Evolutionary conservation across 176 grass and related monocot genomes (phyloP), one percentile per base, ranked within the genome.

Genomic region (Raddia guianensis): DNA sequence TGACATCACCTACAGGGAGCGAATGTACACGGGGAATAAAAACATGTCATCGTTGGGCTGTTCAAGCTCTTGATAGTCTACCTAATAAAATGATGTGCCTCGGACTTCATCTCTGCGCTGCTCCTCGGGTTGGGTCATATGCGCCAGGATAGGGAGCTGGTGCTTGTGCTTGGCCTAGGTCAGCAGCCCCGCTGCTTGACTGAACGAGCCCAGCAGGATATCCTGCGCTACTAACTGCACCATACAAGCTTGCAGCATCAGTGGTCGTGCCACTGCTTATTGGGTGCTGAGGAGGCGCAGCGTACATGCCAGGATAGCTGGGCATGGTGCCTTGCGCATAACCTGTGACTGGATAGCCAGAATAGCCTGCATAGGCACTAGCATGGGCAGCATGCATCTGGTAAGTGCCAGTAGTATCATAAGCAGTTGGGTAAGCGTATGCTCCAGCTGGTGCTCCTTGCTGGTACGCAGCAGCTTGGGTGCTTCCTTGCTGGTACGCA

Each of bases 261-360:
- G 82, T 55, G 46, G 78, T 35, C 66, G 51, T 49, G 48, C 49
- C 47, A 14, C 69, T 80, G 7, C 46, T 52, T 27, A 54, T 33
- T 49, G 80, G 87, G 11, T 87, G 76, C 14, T 87, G 88, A 37
- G 88, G 55, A 44, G 88, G 63, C 9, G 68, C 64, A 12, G 62
- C 63, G 35, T 93, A 93, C 32, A 58, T 20, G 72, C 55, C 70
- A 60, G 81, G 82, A 80, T 88, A 94, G 51, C 57, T 56, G 14
- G 77, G 63, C 5, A 69, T 35, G 20, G 66, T 55, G 20, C 64
- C 50, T 59, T 93, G 91, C 14, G 80, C 72, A 14, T 93, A 90
- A 5, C 76, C 53, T 45, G 88, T 69, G 82, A 77, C 73, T 52
- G 78, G 78, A 79, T 94, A 94, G 20, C 85, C 87, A 71, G 87